phyloP scores from a whole-genome alignment of 2,329 filamentous ascomycete species.

The Fusarium hostae region DNA sequence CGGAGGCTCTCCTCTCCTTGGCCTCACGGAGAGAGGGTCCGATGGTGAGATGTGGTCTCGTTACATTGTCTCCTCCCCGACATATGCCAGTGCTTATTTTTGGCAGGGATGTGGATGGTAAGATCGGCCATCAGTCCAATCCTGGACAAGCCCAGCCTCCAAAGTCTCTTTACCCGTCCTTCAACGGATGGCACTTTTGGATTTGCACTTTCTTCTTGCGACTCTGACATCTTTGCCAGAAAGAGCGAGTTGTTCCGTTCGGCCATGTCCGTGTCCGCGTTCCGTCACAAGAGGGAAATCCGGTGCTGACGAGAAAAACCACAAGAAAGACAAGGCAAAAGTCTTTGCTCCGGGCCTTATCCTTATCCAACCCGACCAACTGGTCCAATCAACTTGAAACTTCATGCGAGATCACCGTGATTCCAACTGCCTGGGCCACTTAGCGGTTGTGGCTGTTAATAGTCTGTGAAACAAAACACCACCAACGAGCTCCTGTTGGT shows the following conservation, averaged over 20 bases:
- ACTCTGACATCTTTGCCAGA: conserved; percentile 23
- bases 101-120: conserved; percentile 34
- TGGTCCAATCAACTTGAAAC: background rate
- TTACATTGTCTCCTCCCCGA: conserved; percentile 24
- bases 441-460: conserved; percentile 11
- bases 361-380: conserved; percentile 1
- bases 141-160: conserved; percentile 23
- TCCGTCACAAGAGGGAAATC: background rate
- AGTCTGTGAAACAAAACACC: conserved; percentile 8
- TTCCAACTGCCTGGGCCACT: conserved; percentile 3
- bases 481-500: conserved; percentile 22
- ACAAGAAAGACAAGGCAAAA: background rate
- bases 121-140: conserved; percentile 32
- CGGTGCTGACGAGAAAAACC: background rate
- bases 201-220: conserved; percentile 1
- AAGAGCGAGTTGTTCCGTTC: conserved; percentile 7
- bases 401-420: conserved; percentile 18
- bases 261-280: conserved; percentile 22
- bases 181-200: conserved; percentile 30
- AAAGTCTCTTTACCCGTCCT: conserved; percentile 13
- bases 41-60: conserved; percentile 28
- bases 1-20: conserved; percentile 16
- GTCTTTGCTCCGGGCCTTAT: background rate
- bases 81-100: conserved; percentile 36
- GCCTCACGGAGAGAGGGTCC: conserved; percentile 31